These are phyloP conservation scores for Starmerella apis DNA, from an alignment of 805 yeast genomes.

Conservation along the genomic window DNA sequence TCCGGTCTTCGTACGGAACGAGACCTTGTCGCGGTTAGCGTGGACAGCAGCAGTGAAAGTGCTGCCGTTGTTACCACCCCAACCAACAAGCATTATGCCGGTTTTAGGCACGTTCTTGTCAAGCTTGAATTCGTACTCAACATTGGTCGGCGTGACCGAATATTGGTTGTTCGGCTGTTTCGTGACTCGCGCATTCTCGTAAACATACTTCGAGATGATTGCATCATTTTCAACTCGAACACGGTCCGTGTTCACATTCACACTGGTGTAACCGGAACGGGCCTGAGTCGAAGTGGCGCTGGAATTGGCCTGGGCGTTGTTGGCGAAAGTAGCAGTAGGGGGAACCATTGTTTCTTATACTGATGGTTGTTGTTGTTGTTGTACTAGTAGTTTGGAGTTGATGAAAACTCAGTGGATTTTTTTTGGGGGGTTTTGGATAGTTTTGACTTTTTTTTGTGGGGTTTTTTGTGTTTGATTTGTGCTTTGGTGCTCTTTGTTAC, in stretches of 20 bases:
- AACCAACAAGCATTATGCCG: slow-evolving; percentile 83
- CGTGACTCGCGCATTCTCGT: slow-evolving; percentile 66
- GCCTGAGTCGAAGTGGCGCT: not conserved
- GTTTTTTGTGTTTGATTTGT: slow-evolving; percentile 1
- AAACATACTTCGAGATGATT: slow-evolving; percentile 49
- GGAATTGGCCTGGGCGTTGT: slow-evolving; percentile 1
- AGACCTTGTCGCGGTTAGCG: slow-evolving; percentile 70
- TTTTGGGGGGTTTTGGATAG: slow-evolving; percentile 11
- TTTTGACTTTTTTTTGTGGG: slow-evolving; percentile 5
- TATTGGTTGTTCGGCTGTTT: slow-evolving; percentile 40
- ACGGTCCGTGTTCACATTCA: slow-evolving; percentile 48
- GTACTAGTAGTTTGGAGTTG: slow-evolving; percentile 16
- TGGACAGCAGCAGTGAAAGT: slow-evolving; percentile 75
- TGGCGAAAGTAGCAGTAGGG: slow-evolving; percentile 5
- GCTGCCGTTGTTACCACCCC: slow-evolving; percentile 95
- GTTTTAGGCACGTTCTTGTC: slow-evolving; percentile 73
- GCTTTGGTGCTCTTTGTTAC: slow-evolving; percentile 6
- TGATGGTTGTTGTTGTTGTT: slow-evolving; percentile 24
- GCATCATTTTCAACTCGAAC: slow-evolving; percentile 42
- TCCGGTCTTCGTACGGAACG: slow-evolving; percentile 77
- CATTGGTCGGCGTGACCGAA: slow-evolving; percentile 57
- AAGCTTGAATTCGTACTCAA: slow-evolving; percentile 75
- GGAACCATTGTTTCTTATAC: slow-evolving; percentile 3
- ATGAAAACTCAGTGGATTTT: not conserved
- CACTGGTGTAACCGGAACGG: slow-evolving; percentile 34